Evolutionary conservation across 2,329 filamentous ascomycete species (phyloP).

Genomic region (Magnaporthiopsis incrustans): DNA sequence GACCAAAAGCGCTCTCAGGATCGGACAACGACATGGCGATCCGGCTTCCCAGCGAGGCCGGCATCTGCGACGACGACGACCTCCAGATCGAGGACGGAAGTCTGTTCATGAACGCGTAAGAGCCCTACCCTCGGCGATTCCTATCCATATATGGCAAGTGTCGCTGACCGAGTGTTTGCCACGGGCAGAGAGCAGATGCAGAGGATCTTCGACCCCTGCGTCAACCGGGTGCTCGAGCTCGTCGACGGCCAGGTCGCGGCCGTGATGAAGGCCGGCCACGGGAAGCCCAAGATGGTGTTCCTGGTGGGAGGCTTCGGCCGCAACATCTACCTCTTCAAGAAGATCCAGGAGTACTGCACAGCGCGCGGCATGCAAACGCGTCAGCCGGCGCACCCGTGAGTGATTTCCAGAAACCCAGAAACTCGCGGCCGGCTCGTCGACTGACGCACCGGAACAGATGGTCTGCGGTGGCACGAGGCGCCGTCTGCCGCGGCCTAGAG

Average conservation of each 20-base stretch:
- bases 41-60: conserved; percentile 8
- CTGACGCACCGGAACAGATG: not conserved
- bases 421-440: too few species aligned
- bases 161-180: not conserved
- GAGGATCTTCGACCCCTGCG: conserved; percentile 11
- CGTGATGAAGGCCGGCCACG: conserved; percentile 8
- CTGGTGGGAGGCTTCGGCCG: conserved; percentile 12
- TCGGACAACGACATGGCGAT: conserved; percentile 10
- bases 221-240: conserved; percentile 11
- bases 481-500: conserved; percentile 15
- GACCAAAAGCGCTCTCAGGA: not conserved
- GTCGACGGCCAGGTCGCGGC: conserved; percentile 12
- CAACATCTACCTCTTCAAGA: conserved; percentile 11
- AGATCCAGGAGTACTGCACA: conserved; percentile 11
- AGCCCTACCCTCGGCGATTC: too few species aligned
- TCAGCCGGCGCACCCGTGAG: conserved; percentile 7
- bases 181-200: conserved; percentile 9
- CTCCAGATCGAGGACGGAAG: conserved; percentile 10
- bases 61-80: conserved; percentile 9
- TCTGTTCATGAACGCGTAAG: conserved; percentile 6
- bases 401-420: not conserved
- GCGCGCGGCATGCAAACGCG: conserved; percentile 10
- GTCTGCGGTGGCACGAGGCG: conserved; percentile 10
- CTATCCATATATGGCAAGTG: too few species aligned
- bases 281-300: conserved; percentile 12